These are phyloP conservation scores for Tolypocladium ophioglossoides DNA, from an alignment of 2,329 filamentous ascomycete genomes.

Conservation along the genomic window DNA sequence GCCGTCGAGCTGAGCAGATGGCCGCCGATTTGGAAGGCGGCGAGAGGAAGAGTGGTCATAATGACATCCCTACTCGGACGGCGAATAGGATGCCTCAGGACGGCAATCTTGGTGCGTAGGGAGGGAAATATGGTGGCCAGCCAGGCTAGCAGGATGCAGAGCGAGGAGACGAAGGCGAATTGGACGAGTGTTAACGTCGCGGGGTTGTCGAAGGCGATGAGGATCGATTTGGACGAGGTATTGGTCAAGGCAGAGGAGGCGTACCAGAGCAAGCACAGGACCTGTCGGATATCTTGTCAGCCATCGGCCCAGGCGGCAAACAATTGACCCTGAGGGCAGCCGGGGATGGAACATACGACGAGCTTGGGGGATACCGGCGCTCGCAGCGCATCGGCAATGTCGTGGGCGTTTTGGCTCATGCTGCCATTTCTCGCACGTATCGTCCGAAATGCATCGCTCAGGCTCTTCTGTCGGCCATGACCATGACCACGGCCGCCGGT, in stretches of 20 bases:
- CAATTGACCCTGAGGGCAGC: not conserved
- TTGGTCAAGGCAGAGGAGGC: constrained; percentile 91
- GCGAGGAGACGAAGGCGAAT: constrained; percentile 84
- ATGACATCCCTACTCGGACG: constrained; percentile 73
- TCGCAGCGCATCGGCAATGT: constrained; percentile 82
- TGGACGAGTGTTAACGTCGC: constrained; percentile 87
- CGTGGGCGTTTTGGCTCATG: constrained; percentile 85
- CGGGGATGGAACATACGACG: constrained; percentile 49
- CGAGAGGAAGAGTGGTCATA: constrained; percentile 78
- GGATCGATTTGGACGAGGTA: constrained; percentile 93
- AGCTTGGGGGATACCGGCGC: constrained; percentile 83
- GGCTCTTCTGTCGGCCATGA: constrained; percentile 72
- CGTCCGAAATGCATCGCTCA: constrained; percentile 76
- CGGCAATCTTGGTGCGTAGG: constrained; percentile 62
- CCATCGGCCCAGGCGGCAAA: not conserved
- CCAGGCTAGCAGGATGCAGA: constrained; percentile 73
- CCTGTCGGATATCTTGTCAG: constrained; percentile 33
- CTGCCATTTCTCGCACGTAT: constrained; percentile 75
- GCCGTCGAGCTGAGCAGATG: constrained; percentile 91
- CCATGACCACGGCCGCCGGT: constrained; percentile 41
- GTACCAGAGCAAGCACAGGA: constrained; percentile 87
- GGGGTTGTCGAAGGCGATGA: constrained; percentile 83
- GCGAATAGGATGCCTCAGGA: constrained; percentile 75
- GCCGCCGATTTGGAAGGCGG: constrained; percentile 84
- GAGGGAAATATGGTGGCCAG: constrained; percentile 62